Evolutionary conservation across 164 flowering plant species (phyloP).

Genomic region (Berberis thunbergii): DNA sequence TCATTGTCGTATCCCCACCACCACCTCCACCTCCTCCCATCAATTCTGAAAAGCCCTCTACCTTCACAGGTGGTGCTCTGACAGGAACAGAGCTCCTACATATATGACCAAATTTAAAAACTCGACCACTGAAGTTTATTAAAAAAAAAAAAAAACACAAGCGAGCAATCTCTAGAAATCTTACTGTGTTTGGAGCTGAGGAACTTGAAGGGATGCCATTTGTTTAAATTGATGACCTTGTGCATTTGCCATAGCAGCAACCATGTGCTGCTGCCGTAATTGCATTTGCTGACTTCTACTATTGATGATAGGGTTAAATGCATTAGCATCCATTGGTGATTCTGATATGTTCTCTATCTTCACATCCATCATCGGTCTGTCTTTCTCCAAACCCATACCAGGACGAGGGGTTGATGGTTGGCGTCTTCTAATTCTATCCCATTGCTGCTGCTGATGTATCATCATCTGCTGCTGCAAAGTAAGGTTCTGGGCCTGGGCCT

Average conservation of each 20-base stretch:
- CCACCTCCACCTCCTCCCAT: slow-evolving; percentile 30
- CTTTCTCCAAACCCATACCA: slow-evolving; percentile 49
- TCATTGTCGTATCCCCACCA: slow-evolving; percentile 66
- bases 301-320: slow-evolving; percentile 32
- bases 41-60: slow-evolving; percentile 93
- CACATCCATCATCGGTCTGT: slow-evolving; percentile 63
- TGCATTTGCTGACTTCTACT: slow-evolving; percentile 49
- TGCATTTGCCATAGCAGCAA: slow-evolving; percentile 47
- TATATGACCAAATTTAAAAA: slow-evolving; percentile 1
- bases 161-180: slow-evolving; percentile 3
- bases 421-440: slow-evolving; percentile 46
- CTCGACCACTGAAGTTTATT: neutral
- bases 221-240: slow-evolving; percentile 62
- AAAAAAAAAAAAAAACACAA: neutral
- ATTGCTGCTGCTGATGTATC: slow-evolving; percentile 20
- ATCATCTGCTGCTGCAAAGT: slow-evolving; percentile 57
- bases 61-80: slow-evolving; percentile 94
- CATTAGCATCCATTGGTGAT: slow-evolving; percentile 44
- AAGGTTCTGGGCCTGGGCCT: slow-evolving; percentile 33
- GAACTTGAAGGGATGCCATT: slow-evolving; percentile 52
- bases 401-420: slow-evolving; percentile 49
- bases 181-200: slow-evolving; percentile 72
- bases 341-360: slow-evolving; percentile 72
- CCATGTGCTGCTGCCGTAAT: slow-evolving; percentile 59
- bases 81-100: slow-evolving; percentile 54